Evolutionary conservation across 2,329 filamentous ascomycete genomes (phyloP), one percentile per base, ranked within the genome.

Genomic region (Aspergillus eucalypticola): DNA sequence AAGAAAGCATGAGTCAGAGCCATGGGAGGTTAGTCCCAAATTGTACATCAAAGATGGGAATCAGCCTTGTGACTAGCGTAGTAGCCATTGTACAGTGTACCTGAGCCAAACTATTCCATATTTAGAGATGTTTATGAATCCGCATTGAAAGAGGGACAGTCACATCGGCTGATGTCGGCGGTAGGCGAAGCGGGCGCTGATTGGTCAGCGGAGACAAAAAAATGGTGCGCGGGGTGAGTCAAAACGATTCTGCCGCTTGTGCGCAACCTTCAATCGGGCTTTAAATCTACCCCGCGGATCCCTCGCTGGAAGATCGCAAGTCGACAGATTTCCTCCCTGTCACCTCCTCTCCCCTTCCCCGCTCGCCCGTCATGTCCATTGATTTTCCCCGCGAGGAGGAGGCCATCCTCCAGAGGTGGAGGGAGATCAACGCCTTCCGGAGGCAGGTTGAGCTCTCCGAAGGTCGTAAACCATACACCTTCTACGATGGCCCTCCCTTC

Each of bases 371-470:
- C 70, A 92, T 93, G 90, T 91, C 90, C 73, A 94, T 98, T 81
- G 87, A 94, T 79, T 98, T 98, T 77, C 90, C 94, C 59, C 90
- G 90, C 77, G 91, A 95, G 78, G 94, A 98, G 84, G 90, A 96
- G 81, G 85, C 82, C 64, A 86, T 93, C 76, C 88, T 98, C 76
- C 82, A 88, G 74, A 85, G 87, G 80, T 99, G 94, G 95, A 90
- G 88, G 74, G 91, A 95, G 74, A 95, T 96, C 75, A 86, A 94
- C 72, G 95, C 95, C 68, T 98, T 98, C 76, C 86, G 91, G 74
- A 88, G 89, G 64, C 91, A 96, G 81, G 87, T 94, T 64, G 90
- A 95, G 78, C 86, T 98, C 62, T 95, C 93, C 10, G 85, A 90
- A 76, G 91, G 90, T 66, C 87, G 88, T 64, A 86, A 90, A 65